These are phyloP conservation scores for Eucalyptus sideroxylon DNA, from an alignment of 345 rosid genomes.

Conservation along the genomic window DNA sequence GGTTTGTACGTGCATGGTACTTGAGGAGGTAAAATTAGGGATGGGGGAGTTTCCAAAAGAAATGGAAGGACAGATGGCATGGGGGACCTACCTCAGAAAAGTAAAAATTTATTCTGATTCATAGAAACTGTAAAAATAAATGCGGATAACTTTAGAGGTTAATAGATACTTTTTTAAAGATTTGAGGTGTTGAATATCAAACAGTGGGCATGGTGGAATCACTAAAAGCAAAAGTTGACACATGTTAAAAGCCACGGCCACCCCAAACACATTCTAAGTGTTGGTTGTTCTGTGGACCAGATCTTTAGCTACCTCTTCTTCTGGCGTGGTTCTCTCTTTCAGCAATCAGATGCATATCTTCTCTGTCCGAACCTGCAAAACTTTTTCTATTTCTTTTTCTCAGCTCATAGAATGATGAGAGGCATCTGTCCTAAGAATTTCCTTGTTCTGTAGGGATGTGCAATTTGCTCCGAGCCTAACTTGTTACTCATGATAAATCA, in stretches of 20 bases:
- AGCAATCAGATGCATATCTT: background rate
- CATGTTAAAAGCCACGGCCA: background rate
- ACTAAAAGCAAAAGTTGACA: background rate
- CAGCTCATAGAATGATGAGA: background rate
- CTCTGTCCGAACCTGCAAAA: background rate
- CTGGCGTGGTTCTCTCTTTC: background rate
- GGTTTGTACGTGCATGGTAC: background rate
- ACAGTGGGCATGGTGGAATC: background rate
- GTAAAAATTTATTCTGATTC: background rate
- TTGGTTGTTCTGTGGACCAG: background rate
- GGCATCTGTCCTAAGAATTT: background rate
- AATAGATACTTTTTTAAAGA: background rate
- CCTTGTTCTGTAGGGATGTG: background rate
- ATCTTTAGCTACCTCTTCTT: background rate
- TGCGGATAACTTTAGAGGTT: background rate
- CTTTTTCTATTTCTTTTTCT: background rate
- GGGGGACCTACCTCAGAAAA: background rate
- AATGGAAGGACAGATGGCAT: background rate
- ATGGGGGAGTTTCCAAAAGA: background rate
- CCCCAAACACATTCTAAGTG: background rate
- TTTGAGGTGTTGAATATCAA: background rate
- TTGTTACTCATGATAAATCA: background rate
- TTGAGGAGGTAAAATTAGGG: background rate
- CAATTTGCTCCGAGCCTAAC: background rate
- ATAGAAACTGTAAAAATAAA: background rate